Evolutionary conservation across 495 filamentous ascomycete species (phyloP), one percentile per base, ranked within the genome.

Genomic region (Penicillium chermesinum): DNA sequence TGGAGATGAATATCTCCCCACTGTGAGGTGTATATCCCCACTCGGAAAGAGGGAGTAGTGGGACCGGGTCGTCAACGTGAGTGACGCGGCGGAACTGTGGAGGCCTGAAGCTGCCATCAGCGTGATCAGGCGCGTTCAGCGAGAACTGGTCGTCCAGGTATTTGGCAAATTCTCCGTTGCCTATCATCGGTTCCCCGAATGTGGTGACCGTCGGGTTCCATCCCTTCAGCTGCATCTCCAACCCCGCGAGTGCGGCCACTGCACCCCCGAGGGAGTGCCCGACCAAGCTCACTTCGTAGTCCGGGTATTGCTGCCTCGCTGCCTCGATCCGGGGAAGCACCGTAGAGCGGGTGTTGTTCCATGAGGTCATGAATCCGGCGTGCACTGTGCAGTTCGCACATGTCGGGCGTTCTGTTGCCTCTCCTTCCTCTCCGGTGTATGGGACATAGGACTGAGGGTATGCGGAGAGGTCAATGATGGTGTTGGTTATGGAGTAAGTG

Each of bases 181-280:
- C 93, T 12, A 94, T 64, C 38, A 83, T 79, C 15, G 93, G 93
- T 62, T 97, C 89, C 13, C 93, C 93, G 62, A 96, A 97, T 1
- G 93, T 97, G 12, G 91, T 96, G 0, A 96, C 83, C 18, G 65
- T 63, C 1, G 88, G 83, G 12, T 82, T 63, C 82, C 82, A 91
- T 5, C 84, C 87, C 3, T 78, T 72, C 17, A 81, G 60, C 36
- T 73, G 54, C 63, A 86, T 79, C 55, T 97, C 94, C 9, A 96
- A 73, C 2, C 78, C 87, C 2, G 90, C 93, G 7, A 98, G 79
- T 2, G 87, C 83, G 1, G 93, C 93, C 0, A 97, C 89, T 0
- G 93, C 94, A 2, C 91, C 93, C 15, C 93, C 93, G 2, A 97
- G 80, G 13, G 88, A 94, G 61, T 98, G 94, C 1, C 93, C 91